Base-by-base conservation (phyloP, 768 basidiomycete genomes). In the Mycena chlorophos region DNA sequence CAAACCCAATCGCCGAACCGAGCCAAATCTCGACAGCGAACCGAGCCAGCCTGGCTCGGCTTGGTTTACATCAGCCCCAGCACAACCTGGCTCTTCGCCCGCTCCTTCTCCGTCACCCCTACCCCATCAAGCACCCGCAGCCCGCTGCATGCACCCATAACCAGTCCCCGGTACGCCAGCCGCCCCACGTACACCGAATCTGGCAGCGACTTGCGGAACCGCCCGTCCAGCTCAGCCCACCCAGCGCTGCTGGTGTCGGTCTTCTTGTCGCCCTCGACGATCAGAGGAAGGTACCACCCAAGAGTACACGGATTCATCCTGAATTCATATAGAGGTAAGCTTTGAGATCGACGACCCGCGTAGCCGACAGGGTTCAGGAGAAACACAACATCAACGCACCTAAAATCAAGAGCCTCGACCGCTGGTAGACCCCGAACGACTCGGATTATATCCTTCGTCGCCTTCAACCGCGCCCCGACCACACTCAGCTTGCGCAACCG, bases 251-350 rank as follows among this genome's bases (percentile, higher is more conserved):
- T 66, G 46, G 59, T 62, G 63, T 64, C 66, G 46, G 59, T 62
- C 56, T 48, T 64, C 55, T 61, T 65, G 52, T 65, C 68, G 34
- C 54, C 63, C 56, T 81, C 77, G 55, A 90, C 84, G 49, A 94
- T 78, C 55, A 98, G 73, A 22, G 97, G 94, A 29, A 97, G 79
- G 71, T 99, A 98, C 89, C 93, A 96, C 5, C 91, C 91, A 12
- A 98, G 85, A 19, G 95, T 98, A 63, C 90, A 93, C 51, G 97
- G 95, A 67, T 99, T 99, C 94, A 98, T 97, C 68, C 80, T 81
- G 63, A 51, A 49, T 38, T 22, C 40, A 42, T 42, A 12, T 14
- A 20, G 13, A 34, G 17, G 31, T 17, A 42, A 14, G 13, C 40
- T 20, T 19, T 42, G 31, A 49, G 31, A 49, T 49, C 27, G 20